These are phyloP conservation scores for Basipetospora chlamydospora DNA, from an alignment of 2,329 filamentous ascomycete species.

Conservation along the genomic window DNA sequence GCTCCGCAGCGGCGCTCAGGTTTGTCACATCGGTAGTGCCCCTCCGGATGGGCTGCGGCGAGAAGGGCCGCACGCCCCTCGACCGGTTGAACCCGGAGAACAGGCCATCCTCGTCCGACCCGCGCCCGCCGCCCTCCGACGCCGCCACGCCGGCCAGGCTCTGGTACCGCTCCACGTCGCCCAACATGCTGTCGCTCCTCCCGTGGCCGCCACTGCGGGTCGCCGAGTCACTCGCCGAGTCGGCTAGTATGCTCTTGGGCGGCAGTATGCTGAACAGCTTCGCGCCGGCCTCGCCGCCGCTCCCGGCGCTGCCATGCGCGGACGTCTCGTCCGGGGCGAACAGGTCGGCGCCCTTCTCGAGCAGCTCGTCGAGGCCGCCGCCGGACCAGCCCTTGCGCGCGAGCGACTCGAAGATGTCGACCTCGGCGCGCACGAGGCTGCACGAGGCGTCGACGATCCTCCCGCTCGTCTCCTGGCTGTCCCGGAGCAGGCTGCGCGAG, in stretches of 20 bases:
- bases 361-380: conserved; percentile 49
- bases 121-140: conserved; percentile 14
- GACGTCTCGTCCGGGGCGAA: conserved; percentile 31
- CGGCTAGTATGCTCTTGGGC: conserved; percentile 47
- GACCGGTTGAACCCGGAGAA: conserved; percentile 40
- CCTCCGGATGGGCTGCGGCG: conserved; percentile 30
- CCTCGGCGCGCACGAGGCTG: conserved; percentile 50
- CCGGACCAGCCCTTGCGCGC: conserved; percentile 55
- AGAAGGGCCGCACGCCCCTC: conserved; percentile 42
- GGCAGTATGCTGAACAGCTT: conserved; percentile 52
- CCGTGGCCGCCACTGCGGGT: conserved; percentile 23
- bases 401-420: conserved; percentile 54
- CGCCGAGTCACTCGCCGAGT: conserved; percentile 26
- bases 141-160: conserved; percentile 35
- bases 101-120: conserved; percentile 33
- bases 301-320: conserved; percentile 8
- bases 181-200: conserved; percentile 41
- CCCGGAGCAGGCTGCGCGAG: conserved; percentile 41
- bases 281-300: conserved; percentile 16
- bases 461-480: conserved; percentile 49
- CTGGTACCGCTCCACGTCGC: conserved; percentile 40
- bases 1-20: conserved; percentile 1
- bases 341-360: conserved; percentile 49
- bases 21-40: conserved; percentile 4
- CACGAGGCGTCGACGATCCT: conserved; percentile 50